These are phyloP conservation scores for Lasiodiplodia sp. DNA, from an alignment of 2,329 filamentous ascomycete genomes.

Conservation along the genomic window DNA sequence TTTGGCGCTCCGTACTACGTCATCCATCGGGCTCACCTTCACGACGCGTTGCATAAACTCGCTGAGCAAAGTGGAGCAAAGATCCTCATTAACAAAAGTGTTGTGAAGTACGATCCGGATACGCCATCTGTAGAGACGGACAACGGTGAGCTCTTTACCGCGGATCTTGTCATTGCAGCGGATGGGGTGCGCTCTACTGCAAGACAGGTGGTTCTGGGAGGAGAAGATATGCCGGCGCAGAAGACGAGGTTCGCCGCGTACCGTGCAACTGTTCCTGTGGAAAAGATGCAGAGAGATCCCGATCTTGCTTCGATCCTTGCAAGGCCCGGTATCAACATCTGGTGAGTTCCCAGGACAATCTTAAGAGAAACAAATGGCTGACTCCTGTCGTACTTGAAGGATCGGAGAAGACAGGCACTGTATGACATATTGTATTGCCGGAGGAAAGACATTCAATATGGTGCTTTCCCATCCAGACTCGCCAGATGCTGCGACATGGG, in stretches of 20 bases:
- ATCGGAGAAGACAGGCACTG: slow-evolving; percentile 54
- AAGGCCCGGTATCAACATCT: slow-evolving; percentile 35
- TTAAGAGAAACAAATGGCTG: slow-evolving; percentile 28
- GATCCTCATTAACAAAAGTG: slow-evolving; percentile 30
- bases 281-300: slow-evolving; percentile 51
- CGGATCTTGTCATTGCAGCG: slow-evolving; percentile 37
- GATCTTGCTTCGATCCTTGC: slow-evolving; percentile 35
- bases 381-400: slow-evolving; percentile 39
- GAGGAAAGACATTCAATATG: slow-evolving; percentile 67
- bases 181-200: slow-evolving; percentile 59
- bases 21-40: slow-evolving; percentile 37
- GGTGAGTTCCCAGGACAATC: slow-evolving; percentile 31
- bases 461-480: slow-evolving; percentile 69
- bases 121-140: slow-evolving; percentile 40
- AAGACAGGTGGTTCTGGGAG: slow-evolving; percentile 32
- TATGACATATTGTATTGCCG: slow-evolving; percentile 57
- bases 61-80: slow-evolving; percentile 34
- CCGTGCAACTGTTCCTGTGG: slow-evolving; percentile 58
- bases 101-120: slow-evolving; percentile 31
- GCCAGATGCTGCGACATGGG: slow-evolving; percentile 59
- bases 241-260: slow-evolving; percentile 69
- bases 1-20: slow-evolving; percentile 37
- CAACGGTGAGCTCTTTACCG: slow-evolving; percentile 49
- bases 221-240: slow-evolving; percentile 47
- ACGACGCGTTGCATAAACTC: slow-evolving; percentile 33